Percentiles rank a stretch among this genome's conserved stretches.
These are phyloP conservation scores for Geranium incanum DNA, from an alignment of 441 rosid genomes.

Conservation along the genomic window DNA sequence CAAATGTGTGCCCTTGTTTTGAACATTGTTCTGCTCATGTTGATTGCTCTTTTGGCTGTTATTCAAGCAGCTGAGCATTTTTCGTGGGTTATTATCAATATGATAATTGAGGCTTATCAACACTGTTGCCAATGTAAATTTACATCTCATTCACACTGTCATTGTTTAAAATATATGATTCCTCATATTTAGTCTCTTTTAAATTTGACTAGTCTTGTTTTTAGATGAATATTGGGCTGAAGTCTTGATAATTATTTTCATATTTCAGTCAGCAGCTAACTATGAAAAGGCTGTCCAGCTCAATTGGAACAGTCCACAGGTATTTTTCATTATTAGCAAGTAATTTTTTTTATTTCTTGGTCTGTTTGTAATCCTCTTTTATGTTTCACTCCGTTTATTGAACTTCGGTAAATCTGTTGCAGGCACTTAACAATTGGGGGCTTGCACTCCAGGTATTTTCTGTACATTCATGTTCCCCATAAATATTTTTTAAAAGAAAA, in stretches of 20 bases:
- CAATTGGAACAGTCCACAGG: constrained; percentile 98
- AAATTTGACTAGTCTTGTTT: not conserved
- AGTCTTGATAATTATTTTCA: constrained; percentile 16
- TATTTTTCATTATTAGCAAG: constrained; percentile 16
- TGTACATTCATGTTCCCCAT: constrained; percentile 11
- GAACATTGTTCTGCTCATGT: not conserved
- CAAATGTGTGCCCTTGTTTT: constrained; percentile 9
- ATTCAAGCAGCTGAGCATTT: constrained; percentile 4
- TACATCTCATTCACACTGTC: constrained; percentile 4
- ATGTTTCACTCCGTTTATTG: not conserved
- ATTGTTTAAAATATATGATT: not conserved
- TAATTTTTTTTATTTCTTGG: constrained; percentile 9
- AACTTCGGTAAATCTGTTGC: constrained; percentile 26
- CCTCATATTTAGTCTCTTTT: not conserved
- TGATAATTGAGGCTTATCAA: not conserved
- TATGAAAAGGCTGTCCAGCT: constrained; percentile 94
- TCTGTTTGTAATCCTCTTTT: constrained; percentile 6
- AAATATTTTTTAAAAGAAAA: not conserved
- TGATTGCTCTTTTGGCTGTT: constrained; percentile 4
- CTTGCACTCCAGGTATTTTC: constrained; percentile 78
- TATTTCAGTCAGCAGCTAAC: constrained; percentile 77
- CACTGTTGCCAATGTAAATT: not conserved
- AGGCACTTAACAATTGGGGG: constrained; percentile 99
- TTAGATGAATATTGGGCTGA: constrained; percentile 6
- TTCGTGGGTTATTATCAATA: not conserved